Base-by-base conservation (phyloP, 2,329 filamentous ascomycete genomes). In the Gaeumannomyces tritici region DNA sequence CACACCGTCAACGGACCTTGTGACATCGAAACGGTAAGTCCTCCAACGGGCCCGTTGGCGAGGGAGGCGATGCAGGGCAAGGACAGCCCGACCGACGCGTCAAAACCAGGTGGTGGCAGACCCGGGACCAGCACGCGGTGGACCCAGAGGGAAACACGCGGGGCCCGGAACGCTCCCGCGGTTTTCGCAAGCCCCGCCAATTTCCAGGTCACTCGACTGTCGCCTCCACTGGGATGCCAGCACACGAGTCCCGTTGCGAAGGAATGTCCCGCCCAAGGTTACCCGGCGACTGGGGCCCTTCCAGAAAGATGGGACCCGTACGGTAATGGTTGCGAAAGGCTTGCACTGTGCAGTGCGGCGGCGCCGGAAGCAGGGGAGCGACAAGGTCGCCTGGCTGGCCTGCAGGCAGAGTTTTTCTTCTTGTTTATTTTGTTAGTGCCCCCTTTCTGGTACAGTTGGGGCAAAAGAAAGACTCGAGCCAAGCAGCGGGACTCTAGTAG, bases 141-240 rank as follows among this genome's bases (percentile, higher is more conserved):
- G 42, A 21, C 28, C 24, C 55, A 56, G 13, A 58, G 29, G 29
- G 29, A 58, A 58, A 35, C 56, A 58, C 29, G 56, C 56, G 56
- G 56, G 56, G 56, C 56, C 42, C 56, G 56, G 56, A 58, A 58
- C 13, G n/a, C 56, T 58, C 56, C 56, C 56, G 56, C 56, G 56
- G 29, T 51, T 51, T 51, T 51, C 24, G 24, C 21, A 51, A 21
- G 42, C 42, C 21, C 42, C 42, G 42, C 42, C 42, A 51, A 51
- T 51, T 51, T 51, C 42, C 42, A 51, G 18, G 18, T 51, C 42
- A 21, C 42, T 51, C 42, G 42, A 21, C 42, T n/a, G 42, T 42
- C 35, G 42, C 42, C 21, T 51, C 42, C 21, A 51, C 42, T 42
- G 42, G 42, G 18, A 51, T 51, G 42, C 42, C 42, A 51, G 11